Evolutionary conservation across 2,329 filamentous ascomycete genomes (phyloP).

Genomic region (Colletotrichum sp.): DNA sequence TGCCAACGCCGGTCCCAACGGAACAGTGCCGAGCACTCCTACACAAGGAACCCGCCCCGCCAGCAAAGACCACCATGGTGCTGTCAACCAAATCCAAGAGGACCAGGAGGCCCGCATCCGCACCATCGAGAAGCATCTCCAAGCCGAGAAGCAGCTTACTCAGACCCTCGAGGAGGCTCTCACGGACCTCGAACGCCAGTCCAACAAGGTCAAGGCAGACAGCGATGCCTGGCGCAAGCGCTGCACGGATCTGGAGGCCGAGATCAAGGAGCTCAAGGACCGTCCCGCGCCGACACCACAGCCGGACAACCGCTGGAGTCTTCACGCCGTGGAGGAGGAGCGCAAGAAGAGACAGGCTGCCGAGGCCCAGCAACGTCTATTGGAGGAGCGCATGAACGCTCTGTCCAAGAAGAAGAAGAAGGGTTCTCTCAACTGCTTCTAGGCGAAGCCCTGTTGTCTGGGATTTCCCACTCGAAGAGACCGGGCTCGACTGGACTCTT

Average conservation of each 20-base stretch:
- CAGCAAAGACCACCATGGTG: slow-evolving; percentile 75
- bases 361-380: slow-evolving; percentile 84
- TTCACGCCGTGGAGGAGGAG: slow-evolving; percentile 96
- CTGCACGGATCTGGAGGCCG: slow-evolving; percentile 74
- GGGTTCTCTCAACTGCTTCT: slow-evolving; percentile 96
- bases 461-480: neutral
- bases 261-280: slow-evolving; percentile 70
- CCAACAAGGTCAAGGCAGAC: slow-evolving; percentile 89
- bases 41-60: slow-evolving; percentile 68
- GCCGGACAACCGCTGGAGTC: slow-evolving; percentile 67
- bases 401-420: slow-evolving; percentile 95
- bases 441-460: slow-evolving; percentile 40
- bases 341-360: slow-evolving; percentile 89
- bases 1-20: slow-evolving; percentile 42
- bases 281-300: slow-evolving; percentile 47
- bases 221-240: slow-evolving; percentile 92
- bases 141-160: slow-evolving; percentile 95
- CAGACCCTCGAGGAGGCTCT: slow-evolving; percentile 94
- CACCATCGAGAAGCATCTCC: slow-evolving; percentile 95
- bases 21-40: slow-evolving; percentile 55
- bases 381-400: slow-evolving; percentile 94
- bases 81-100: slow-evolving; percentile 81
- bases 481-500: slow-evolving; percentile 24
- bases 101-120: slow-evolving; percentile 95
- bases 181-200: slow-evolving; percentile 89